Evolutionary conservation across 148 eudicot species (phyloP).

Genomic region (Vaccinium macrocarpon): DNA sequence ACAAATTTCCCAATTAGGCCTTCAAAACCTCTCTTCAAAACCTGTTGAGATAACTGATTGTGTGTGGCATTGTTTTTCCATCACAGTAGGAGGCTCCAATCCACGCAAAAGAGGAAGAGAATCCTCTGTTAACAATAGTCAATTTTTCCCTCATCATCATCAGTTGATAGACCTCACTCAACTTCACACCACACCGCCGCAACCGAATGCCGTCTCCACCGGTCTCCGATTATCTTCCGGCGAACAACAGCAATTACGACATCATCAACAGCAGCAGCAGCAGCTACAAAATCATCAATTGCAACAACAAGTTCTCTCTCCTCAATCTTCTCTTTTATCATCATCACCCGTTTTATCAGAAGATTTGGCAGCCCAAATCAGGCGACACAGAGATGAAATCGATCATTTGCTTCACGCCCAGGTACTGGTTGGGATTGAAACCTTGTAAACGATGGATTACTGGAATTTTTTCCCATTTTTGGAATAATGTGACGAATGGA

Average conservation of each 20-base stretch:
- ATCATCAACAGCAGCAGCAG: constrained; percentile 24
- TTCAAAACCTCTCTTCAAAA: too few relatives aligned
- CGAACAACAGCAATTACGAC: constrained; percentile 37
- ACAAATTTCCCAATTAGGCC: neutral
- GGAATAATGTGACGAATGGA: neutral
- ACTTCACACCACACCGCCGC: constrained; percentile 29
- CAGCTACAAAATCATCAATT: constrained; percentile 23
- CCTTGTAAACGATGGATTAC: neutral
- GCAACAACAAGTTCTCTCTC: constrained; percentile 24
- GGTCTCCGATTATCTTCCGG: constrained; percentile 61
- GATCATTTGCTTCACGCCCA: constrained; percentile 53
- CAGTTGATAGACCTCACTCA: constrained; percentile 39
- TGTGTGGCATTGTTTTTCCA: neutral
- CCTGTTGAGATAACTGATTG: too few relatives aligned
- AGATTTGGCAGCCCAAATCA: constrained; percentile 49
- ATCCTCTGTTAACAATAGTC: neutral
- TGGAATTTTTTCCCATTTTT: neutral
- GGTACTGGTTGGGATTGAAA: constrained; percentile 27
- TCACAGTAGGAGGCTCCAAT: constrained; percentile 18
- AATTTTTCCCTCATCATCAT: neutral
- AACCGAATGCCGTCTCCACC: constrained; percentile 36
- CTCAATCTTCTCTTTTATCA: constrained; percentile 33
- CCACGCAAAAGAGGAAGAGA: constrained; percentile 40
- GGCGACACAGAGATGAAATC: constrained; percentile 61
- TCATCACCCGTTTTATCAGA: constrained; percentile 41